Evolutionary conservation across 2,329 filamentous ascomycete species (phyloP).

Genomic region (Ophiostoma sp.): DNA sequence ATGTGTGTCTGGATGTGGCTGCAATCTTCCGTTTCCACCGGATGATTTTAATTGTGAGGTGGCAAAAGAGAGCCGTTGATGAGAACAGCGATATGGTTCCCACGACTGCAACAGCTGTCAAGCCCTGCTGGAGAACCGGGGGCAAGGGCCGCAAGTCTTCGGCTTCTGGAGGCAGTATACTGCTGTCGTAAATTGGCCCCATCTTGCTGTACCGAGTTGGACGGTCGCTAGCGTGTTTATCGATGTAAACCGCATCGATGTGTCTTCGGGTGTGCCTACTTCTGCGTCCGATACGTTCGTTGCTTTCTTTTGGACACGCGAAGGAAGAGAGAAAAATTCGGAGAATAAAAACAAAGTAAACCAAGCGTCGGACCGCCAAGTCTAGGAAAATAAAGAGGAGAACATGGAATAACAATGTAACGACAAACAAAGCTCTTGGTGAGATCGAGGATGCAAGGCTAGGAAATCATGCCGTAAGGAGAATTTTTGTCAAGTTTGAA

Average conservation of each 20-base stretch:
- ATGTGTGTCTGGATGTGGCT: background rate
- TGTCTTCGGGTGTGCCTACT: background rate
- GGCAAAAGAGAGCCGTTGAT: slow-evolving; percentile 31
- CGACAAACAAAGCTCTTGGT: slow-evolving; percentile 5
- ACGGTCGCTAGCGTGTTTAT: background rate
- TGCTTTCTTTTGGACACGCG: background rate
- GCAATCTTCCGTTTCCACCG: slow-evolving; percentile 32
- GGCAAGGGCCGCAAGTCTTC: slow-evolving; percentile 32
- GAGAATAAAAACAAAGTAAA: slow-evolving; percentile 1
- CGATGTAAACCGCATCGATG: background rate
- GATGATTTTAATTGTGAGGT: slow-evolving; percentile 37
- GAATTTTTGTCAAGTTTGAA: background rate
- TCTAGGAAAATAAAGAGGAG: background rate
- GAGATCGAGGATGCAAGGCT: background rate
- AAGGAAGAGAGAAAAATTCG: background rate
- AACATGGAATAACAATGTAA: background rate
- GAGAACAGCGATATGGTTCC: slow-evolving; percentile 34
- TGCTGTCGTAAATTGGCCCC: background rate
- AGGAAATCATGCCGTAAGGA: background rate
- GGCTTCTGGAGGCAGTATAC: slow-evolving; percentile 26
- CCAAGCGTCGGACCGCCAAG: background rate
- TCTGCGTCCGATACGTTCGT: background rate
- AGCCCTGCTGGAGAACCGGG: slow-evolving; percentile 30
- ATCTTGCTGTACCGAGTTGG: background rate
- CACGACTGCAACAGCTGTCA: slow-evolving; percentile 32